Percentiles rank a stretch among this genome's conserved stretches.
phyloP scores from a whole-genome alignment of 805 yeast genomes.

The Myxozyma kluyveri region DNA sequence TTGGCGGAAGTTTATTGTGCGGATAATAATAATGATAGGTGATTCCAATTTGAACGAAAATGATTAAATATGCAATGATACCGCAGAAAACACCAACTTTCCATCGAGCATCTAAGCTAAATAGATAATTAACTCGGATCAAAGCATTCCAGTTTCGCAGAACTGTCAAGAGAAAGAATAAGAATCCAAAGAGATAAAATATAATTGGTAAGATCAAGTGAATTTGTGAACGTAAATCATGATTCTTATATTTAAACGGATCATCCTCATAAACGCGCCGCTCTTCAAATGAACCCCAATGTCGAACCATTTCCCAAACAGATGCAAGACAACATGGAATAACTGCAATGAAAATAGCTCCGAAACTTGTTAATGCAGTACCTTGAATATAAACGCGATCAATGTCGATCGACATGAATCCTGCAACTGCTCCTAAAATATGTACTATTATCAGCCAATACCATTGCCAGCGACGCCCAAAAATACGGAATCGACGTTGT shows the following conservation, averaged over 20 bases:
- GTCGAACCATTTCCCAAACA: slow-evolving; percentile 34
- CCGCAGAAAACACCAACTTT: slow-evolving; percentile 33
- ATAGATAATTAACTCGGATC: slow-evolving; percentile 7
- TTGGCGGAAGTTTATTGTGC: slow-evolving; percentile 29
- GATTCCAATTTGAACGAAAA: slow-evolving; percentile 24
- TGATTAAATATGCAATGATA: slow-evolving; percentile 29
- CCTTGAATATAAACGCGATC: slow-evolving; percentile 36
- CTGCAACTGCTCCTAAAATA: slow-evolving; percentile 32
- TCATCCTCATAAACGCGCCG: slow-evolving; percentile 33
- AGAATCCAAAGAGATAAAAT: slow-evolving; percentile 32
- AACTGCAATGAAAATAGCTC: slow-evolving; percentile 30
- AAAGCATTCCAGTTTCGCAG: slow-evolving; percentile 33
- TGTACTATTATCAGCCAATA: slow-evolving; percentile 34
- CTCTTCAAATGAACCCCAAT: slow-evolving; percentile 37
- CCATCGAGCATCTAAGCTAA: slow-evolving; percentile 32
- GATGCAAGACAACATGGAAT: slow-evolving; percentile 30
- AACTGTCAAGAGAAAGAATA: slow-evolving; percentile 33
- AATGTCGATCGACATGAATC: slow-evolving; percentile 35
- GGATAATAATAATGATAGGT: slow-evolving; percentile 31
- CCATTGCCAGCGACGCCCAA: slow-evolving; percentile 36
- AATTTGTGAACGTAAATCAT: slow-evolving; percentile 30
- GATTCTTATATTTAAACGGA: slow-evolving; percentile 29
- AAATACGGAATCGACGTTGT: slow-evolving; percentile 29
- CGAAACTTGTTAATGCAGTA: slow-evolving; percentile 30
- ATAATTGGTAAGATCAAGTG: slow-evolving; percentile 32